Evolutionary conservation across 2,329 filamentous ascomycete genomes (phyloP).

Genomic region (Stagonosporopsis tanaceti): DNA sequence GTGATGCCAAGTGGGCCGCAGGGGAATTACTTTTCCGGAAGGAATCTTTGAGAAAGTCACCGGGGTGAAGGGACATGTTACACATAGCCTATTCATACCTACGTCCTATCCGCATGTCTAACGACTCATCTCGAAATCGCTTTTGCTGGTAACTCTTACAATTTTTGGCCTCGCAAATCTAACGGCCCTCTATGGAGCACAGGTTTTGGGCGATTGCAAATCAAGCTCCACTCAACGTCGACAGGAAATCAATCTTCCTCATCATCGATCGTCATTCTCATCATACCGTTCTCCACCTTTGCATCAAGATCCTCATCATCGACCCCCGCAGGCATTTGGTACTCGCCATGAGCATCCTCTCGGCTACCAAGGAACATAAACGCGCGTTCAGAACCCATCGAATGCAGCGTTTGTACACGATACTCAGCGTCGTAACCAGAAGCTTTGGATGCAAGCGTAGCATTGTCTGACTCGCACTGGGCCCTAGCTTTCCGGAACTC

Average conservation of each 20-base stretch:
- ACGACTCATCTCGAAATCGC: not conserved
- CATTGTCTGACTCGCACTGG: not conserved
- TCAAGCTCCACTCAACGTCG: not conserved
- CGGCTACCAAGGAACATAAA: not conserved
- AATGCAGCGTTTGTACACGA: not conserved
- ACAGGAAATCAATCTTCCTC: not conserved
- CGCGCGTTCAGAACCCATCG: not conserved
- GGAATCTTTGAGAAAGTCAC: not conserved
- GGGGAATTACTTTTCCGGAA: constrained; percentile 12
- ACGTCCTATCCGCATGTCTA: not conserved
- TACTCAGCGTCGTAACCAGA: not conserved
- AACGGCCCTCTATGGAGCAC: no score
- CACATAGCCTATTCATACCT: not conserved
- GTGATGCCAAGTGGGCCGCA: constrained; percentile 13
- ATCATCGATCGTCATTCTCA: not conserved
- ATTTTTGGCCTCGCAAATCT: not conserved
- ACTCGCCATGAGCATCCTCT: no score
- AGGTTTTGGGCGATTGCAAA: not conserved
- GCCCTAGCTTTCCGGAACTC: not conserved
- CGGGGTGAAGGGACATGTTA: not conserved
- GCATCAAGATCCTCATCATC: not conserved
- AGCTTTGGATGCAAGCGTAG: not conserved
- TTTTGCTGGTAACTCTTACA: not conserved
- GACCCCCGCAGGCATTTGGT: not conserved
- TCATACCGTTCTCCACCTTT: not conserved